Conservation (phyloP, 2,329 filamentous ascomycete genomes). For the Aspergillus proliferans region DNA sequence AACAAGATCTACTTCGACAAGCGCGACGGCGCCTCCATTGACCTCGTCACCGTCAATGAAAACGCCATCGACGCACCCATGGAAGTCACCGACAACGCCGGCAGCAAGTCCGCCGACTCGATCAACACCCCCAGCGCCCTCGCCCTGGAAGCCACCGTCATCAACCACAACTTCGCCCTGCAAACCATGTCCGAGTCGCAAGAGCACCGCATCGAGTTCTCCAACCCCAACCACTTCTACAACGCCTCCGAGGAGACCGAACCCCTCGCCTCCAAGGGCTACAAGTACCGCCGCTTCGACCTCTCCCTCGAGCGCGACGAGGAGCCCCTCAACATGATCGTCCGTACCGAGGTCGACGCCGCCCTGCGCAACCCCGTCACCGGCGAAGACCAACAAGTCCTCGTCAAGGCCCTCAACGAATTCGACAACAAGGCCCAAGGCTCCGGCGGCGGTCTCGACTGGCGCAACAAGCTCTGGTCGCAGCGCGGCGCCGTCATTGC, state of each 20-base stretch:
- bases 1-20: conserved; percentile 99
- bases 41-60: conserved; percentile 98
- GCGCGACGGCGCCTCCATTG: conserved; percentile 86
- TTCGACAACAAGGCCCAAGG: conserved; percentile 98
- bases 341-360: conserved; percentile 91
- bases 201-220: conserved; percentile 71
- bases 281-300: conserved; percentile 98
- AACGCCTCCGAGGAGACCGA: conserved; percentile 88
- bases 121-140: conserved; percentile 92
- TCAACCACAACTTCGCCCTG: conserved; percentile 99
- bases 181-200: conserved; percentile 86
- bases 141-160: conserved; percentile 95
- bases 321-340: conserved; percentile 85
- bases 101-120: conserved; percentile 65
- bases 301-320: conserved; percentile 85
- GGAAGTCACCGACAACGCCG: conserved; percentile 65
- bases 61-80: conserved; percentile 93
- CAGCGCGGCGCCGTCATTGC: conserved; percentile 96
- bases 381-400: conserved; percentile 84
- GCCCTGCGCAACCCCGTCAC: conserved; percentile 91
- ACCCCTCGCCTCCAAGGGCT: conserved; percentile 88
- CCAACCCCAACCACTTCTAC: conserved; percentile 94
- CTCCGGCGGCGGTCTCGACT: conserved; percentile 89
- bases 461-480: conserved; percentile 87
- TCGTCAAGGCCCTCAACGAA: conserved; percentile 95